A percentile compares a stretch with the other conserved stretches of the same genome.
Evolutionary conservation across 495 filamentous ascomycete species (phyloP).

Genomic region (Parachaetomium inaequale): DNA sequence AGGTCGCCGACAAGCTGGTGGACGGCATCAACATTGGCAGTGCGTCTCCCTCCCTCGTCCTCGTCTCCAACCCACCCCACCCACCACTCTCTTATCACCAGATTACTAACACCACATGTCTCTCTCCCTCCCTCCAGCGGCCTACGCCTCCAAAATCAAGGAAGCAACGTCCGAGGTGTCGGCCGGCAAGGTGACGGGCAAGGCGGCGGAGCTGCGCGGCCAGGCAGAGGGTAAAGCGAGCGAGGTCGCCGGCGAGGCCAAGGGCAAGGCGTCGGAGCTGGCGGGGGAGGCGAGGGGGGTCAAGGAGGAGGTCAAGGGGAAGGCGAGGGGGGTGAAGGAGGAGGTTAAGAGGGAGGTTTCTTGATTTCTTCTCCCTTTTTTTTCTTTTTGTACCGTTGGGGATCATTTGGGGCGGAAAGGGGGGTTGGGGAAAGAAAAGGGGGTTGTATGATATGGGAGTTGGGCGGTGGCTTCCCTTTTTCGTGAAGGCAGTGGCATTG

Average conservation of each 20-base stretch:
- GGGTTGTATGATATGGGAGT: too few relatives aligned
- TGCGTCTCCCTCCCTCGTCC: slow-evolving; percentile 16
- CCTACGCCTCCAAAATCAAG: slow-evolving; percentile 36
- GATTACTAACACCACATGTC: slow-evolving; percentile 9
- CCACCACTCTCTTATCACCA: neutral
- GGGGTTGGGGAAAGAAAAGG: neutral
- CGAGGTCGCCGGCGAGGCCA: slow-evolving; percentile 32
- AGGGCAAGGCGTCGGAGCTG: slow-evolving; percentile 26
- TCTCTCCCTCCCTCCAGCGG: slow-evolving; percentile 31
- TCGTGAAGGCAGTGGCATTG: too few relatives aligned
- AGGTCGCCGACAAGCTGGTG: slow-evolving; percentile 53
- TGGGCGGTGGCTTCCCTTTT: too few relatives aligned
- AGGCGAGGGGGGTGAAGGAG: slow-evolving; percentile 10
- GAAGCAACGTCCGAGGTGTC: slow-evolving; percentile 32
- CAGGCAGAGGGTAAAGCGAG: slow-evolving; percentile 33
- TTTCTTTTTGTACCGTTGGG: neutral
- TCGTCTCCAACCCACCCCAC: neutral
- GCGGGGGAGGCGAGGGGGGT: slow-evolving; percentile 16
- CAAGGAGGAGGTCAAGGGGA: slow-evolving; percentile 13
- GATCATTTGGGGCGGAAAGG: neutral
- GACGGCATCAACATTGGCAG: slow-evolving; percentile 52
- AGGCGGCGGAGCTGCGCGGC: slow-evolving; percentile 28
- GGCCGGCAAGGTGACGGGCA: slow-evolving; percentile 21
- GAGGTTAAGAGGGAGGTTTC: slow-evolving; percentile 19
- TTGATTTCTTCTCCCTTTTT: slow-evolving; percentile 1